Conservation (phyloP, 2,329 filamentous ascomycete species). For the Neospermospora avenae region DNA sequence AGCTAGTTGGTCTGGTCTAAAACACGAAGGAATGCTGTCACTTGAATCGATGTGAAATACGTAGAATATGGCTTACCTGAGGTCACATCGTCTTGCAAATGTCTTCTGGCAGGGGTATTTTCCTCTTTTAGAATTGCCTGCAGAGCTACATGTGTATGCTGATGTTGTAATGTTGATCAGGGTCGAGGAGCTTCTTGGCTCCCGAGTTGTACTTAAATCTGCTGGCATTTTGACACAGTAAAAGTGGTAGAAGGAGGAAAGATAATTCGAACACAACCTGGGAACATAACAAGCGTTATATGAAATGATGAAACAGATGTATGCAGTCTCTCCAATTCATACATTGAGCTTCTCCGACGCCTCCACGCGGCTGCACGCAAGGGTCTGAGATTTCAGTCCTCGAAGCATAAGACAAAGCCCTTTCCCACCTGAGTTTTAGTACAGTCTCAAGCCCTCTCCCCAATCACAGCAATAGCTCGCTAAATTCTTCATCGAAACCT, state of each 20-base stretch:
- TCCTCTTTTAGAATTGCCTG: no score
- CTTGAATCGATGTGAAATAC: no score
- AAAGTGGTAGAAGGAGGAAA: neutral
- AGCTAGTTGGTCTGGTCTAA: no score
- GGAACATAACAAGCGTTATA: neutral
- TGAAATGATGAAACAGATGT: neutral
- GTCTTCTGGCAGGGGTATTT: neutral
- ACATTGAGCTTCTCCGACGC: neutral
- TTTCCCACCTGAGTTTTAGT: neutral
- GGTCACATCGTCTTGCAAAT: neutral
- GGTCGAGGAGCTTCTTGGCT: neutral
- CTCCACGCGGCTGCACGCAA: neutral
- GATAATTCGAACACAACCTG: neutral
- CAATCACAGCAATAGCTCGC: neutral
- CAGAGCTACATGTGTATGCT: neutral
- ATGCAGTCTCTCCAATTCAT: neutral
- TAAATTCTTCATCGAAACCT: neutral
- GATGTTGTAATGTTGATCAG: neutral
- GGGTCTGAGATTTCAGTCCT: neutral
- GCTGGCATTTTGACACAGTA: neutral
- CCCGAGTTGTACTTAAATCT: neutral
- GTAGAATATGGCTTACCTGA: neutral
- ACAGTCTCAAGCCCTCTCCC: neutral
- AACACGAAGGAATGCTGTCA: no score
- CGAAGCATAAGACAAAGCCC: neutral